phyloP scores from a whole-genome alignment of 805 yeast species.

The Lipomyces japonicus region DNA sequence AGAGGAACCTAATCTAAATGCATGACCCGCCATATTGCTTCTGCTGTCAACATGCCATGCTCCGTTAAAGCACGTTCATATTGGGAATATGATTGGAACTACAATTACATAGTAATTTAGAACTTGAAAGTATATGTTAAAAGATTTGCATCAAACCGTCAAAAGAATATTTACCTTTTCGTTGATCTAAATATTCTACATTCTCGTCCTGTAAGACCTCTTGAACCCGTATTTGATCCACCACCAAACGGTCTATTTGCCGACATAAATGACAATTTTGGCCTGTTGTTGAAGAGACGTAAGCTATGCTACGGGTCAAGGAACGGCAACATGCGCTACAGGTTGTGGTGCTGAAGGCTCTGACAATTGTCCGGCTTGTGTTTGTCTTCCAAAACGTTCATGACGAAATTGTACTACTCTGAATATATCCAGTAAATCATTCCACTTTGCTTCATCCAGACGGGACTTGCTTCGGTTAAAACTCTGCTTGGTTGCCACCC shows the following conservation, averaged over 20 bases:
- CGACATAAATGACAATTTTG: slow-evolving; percentile 22
- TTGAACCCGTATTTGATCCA: neutral
- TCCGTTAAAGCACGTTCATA: no score
- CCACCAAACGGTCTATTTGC: slow-evolving; percentile 5
- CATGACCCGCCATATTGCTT: no score
- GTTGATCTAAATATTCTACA: slow-evolving; percentile 9
- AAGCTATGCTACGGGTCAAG: neutral
- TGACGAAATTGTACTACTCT: slow-evolving; percentile 46
- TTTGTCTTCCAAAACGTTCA: slow-evolving; percentile 31
- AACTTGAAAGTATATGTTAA: no score
- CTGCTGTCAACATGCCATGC: no score
- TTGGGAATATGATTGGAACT: no score
- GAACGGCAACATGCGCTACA: neutral
- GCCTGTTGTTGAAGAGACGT: slow-evolving; percentile 12
- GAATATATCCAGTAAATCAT: slow-evolving; percentile 48
- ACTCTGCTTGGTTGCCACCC: slow-evolving; percentile 16
- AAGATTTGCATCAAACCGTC: no score
- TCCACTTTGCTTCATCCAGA: slow-evolving; percentile 38
- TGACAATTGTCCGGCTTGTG: slow-evolving; percentile 4
- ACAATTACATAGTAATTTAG: no score
- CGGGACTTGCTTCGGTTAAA: slow-evolving; percentile 19
- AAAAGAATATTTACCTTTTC: no score
- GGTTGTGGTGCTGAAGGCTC: neutral
- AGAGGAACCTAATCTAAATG: no score
- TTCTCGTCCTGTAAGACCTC: neutral